Evolutionary conservation across 176 grass and related monocot genomes (phyloP), one percentile per base, ranked within the genome.

Genomic region (Bonia amplexicaulis): DNA sequence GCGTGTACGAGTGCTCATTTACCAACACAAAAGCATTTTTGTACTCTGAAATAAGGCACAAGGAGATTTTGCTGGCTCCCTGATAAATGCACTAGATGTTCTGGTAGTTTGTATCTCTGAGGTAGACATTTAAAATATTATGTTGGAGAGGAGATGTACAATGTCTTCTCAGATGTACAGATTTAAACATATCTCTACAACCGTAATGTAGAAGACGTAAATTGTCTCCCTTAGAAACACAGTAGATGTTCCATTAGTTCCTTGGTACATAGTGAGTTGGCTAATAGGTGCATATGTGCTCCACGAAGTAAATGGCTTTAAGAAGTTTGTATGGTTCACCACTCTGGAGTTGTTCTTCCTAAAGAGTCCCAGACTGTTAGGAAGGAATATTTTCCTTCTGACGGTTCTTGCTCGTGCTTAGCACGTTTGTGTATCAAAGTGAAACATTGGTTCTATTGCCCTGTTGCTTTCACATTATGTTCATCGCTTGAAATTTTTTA

Each of bases 291-390:
- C 52, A 71, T 58, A 4, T 71, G 12, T 54, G 22, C 44, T 66
- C 61, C 26, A 27, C 9, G 37, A 78, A 85, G 65, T 23, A 69
- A 47, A 39, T 45, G 45, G 49, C 26, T 77, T 16, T 46, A 76
- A 2, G 51, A 37, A 46, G 53, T 46, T 48, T 82, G 17, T 77
- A 69, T 85, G 25, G 82, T 82, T 79, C 17, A 83, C 45, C 23
- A 71, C 52, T 71, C 75, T 88, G 31, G 66, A 5, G 3, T 29
- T 66, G 49, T 74, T 48, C 29, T 66, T 74, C 61, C 48, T 26
- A 66, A 63, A 66, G 19, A 71, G 37, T 55, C 6, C 33, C 5
- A 1, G 26, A n/a, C 23, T 58, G 33, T 59, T 20, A 72, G 31
- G 26, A 66, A 66, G 9, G n/a, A 61, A 73, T 73, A 6, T 22